Evolutionary conservation across 2,329 filamentous ascomycete species (phyloP).

Genomic region (Dactylellina cionopaga): DNA sequence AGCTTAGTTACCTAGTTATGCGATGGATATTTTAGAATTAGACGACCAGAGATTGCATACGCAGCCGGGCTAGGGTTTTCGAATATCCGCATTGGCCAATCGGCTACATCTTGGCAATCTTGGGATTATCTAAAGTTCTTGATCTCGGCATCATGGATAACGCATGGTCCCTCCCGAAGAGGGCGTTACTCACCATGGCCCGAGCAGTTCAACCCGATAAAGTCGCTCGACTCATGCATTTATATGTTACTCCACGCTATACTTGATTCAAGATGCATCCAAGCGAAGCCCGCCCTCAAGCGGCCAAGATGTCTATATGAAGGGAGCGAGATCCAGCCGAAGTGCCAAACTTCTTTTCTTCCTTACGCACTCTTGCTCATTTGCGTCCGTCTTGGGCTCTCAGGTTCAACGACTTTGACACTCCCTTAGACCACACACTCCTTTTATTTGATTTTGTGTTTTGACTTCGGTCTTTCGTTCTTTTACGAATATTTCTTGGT

Average conservation of each 20-base stretch:
- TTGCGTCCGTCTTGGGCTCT: conserved; percentile 24
- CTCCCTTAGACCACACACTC: conserved; percentile 32
- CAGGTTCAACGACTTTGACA: conserved; percentile 28
- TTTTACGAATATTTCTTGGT: background rate
- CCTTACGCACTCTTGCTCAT: conserved; percentile 27
- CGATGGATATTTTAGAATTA: background rate
- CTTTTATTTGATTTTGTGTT: conserved; percentile 21
- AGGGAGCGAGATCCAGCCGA: conserved; percentile 4
- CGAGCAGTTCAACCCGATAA: conserved; percentile 7
- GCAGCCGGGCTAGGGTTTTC: background rate
- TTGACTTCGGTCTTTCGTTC: background rate
- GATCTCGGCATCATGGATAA: background rate
- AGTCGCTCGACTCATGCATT: background rate
- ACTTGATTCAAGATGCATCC: too few relatives aligned
- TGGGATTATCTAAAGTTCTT: background rate
- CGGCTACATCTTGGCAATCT: background rate
- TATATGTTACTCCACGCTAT: too few relatives aligned
- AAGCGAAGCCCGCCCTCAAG: too few relatives aligned
- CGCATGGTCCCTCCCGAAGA: conserved; percentile 12
- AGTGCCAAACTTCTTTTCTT: conserved; percentile 10
- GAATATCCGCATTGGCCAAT: background rate
- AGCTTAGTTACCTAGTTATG: background rate
- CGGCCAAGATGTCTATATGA: conserved; percentile 43
- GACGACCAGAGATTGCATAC: background rate
- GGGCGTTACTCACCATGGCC: background rate